Evolutionary conservation across 1,284 basidiomycete genomes (phyloP).

Genomic region (Irpex rosettiformis): DNA sequence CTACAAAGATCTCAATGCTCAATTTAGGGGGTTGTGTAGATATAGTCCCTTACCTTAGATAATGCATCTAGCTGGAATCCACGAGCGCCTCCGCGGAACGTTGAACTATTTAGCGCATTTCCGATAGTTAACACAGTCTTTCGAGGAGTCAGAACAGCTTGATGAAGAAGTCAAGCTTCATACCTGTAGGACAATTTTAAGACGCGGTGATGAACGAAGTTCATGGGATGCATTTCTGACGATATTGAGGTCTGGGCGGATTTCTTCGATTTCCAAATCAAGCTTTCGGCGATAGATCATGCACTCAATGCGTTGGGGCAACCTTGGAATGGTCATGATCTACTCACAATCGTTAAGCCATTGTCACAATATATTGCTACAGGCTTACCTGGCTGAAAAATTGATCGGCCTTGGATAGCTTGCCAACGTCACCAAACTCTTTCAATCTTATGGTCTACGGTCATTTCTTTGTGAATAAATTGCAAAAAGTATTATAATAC

Average conservation of each 20-base stretch:
- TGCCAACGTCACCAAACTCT: conserved; percentile 63
- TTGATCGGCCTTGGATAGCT: conserved; percentile 81
- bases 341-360: conserved; percentile 27
- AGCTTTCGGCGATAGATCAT: conserved; percentile 84
- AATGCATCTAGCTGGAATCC: conserved; percentile 85
- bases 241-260: conserved; percentile 77
- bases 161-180: conserved; percentile 15
- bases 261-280: conserved; percentile 81
- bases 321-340: conserved; percentile 78
- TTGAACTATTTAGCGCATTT: conserved; percentile 79
- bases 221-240: conserved; percentile 75
- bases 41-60: conserved; percentile 55
- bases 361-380: not conserved
- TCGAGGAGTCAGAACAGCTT: conserved; percentile 4
- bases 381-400: conserved; percentile 71
- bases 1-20: conserved; percentile 34
- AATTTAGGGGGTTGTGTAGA: not conserved
- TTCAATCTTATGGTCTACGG: conserved; percentile 58
- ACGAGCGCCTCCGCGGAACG: conserved; percentile 77
- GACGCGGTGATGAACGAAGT: conserved; percentile 63
- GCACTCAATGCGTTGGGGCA: conserved; percentile 70
- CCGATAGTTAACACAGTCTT: conserved; percentile 77
- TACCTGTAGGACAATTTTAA: conserved; percentile 72
- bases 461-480: not conserved
- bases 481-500: not conserved